Base-by-base conservation (phyloP, 768 basidiomycete genomes). In the Hirschioporus abietinus region DNA sequence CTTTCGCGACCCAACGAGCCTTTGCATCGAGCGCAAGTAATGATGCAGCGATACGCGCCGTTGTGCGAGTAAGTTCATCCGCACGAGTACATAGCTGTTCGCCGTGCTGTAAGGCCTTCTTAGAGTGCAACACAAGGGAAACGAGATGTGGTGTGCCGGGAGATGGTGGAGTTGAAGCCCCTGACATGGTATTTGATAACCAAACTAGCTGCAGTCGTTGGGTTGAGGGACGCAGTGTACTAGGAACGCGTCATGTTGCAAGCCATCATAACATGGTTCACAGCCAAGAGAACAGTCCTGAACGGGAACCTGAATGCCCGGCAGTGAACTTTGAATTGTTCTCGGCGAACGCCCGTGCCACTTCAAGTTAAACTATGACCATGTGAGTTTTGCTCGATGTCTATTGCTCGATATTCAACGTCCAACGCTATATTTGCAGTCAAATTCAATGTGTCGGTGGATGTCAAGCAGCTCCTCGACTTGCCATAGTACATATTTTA, bases 71-170 rank as follows among this genome's bases (percentile, higher is more conserved):
- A 24, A 88, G 76, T 0, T 75, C 71, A 71, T 89, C 86, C 1
- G 92, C 90, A 36, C 80, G 82, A 1, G 84, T 84, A 72, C 93
- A 94, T 6, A 94, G 82, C 63, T 88, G 83, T 77, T 93, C 84
- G 0, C 91, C 92, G 52, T 88, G 85, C 68, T 91, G 87, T 1
- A 95, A 83, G 0, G 91, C 92, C 71, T 90, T 91, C 81, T 93
- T 90, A 1, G 92, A 93, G 71, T 91, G 88, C 0, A 90, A 79
- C 12, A 92, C 90, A 10, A 95, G 85, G 25, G 90, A 86, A 35
- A 91, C 84, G 24, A 93, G 85, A 68, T 90, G 86, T 3, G 88
- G 83, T 65, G 86, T 84, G 64, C 84, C 82, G 5, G 73, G 42
- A 35, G 72, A 67, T 26, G 69, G 65, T 24, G 67, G 36, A 18